phyloP scores from a whole-genome alignment of 2,329 filamentous ascomycete genomes.

The Calonectria naviculata region DNA sequence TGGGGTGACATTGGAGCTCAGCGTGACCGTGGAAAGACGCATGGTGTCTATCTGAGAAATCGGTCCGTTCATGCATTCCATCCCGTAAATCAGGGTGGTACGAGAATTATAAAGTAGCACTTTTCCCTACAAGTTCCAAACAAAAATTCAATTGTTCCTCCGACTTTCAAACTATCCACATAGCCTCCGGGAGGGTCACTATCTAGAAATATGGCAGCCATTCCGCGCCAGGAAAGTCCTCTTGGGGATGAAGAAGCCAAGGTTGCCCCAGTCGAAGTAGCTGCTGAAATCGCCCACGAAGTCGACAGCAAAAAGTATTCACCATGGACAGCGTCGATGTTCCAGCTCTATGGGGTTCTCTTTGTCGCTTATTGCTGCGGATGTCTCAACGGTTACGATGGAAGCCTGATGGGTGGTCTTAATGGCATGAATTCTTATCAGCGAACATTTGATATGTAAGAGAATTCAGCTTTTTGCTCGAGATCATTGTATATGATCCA shows the following conservation, averaged over 20 bases:
- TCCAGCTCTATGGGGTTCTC: constrained; percentile 61
- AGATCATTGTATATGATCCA: not conserved
- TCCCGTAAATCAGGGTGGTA: not conserved
- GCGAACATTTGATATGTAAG: constrained; percentile 29
- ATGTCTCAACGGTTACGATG: constrained; percentile 50
- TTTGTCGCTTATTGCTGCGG: constrained; percentile 63
- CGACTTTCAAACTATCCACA: not conserved
- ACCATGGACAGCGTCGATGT: constrained; percentile 62
- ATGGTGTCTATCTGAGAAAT: not conserved
- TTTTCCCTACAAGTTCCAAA: too few relatives aligned
- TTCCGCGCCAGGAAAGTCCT: not conserved
- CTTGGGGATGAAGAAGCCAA: not conserved
- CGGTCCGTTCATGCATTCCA: not conserved
- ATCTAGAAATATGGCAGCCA: not conserved
- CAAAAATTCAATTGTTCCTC: not conserved
- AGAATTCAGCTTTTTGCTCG: too few relatives aligned
- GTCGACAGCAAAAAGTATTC: constrained; percentile 50
- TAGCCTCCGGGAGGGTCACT: not conserved
- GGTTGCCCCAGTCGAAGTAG: constrained; percentile 27
- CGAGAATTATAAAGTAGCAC: not conserved
- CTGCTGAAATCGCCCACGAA: constrained; percentile 54
- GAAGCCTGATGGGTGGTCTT: constrained; percentile 38
- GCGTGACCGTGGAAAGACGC: not conserved
- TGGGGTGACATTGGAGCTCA: not conserved
- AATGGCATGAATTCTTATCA: constrained; percentile 43